Evolutionary conservation across 1,284 basidiomycete genomes (phyloP), one percentile per base, ranked within the genome.

Genomic region (Melampsora americana): DNA sequence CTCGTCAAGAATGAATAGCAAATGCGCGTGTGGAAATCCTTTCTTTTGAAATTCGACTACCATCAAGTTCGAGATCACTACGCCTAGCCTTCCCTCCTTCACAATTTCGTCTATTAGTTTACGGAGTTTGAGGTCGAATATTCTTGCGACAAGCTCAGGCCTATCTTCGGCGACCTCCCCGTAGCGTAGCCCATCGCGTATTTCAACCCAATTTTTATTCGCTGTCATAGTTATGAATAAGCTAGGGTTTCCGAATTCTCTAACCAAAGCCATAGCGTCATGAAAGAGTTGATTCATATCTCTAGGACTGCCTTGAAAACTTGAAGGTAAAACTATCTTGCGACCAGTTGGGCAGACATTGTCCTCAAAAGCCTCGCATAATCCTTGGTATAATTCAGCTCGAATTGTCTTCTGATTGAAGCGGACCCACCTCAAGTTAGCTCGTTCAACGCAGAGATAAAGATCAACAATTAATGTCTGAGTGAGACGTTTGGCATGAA

Each of bases 41-140:
- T 84, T 80, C 74, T 86, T 87, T 77, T 87, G 86, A 69, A 86
- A 87, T 78, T 87, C 85, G 75, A 86, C 85, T n/a, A n/a, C n/a
- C n/a, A n/a, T n/a, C n/a, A n/a, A 0, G 83, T 83, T 59, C 1
- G 32, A 12, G 5, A 28, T 4, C 12, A 69, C 68, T 11, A 1
- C 26, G 4, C 68, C 68, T 2, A 69, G 28, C 14, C 46, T 11
- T 1, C 32, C n/a, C 42, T 50, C 50, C n/a, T 56, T 56, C 5
- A 4, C 12, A 3, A 28, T 12, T 3, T n/a, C 20, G 53, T 28
- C 4, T 6, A n/a, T n/a, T 12, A 56, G 3, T n/a, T 56, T 12
- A 4, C 23, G 5, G 5, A 5, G 5, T n/a, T 35, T 62, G 5
- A 35, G 3, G 18, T 62, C 23, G n/a, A 62, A 62, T 2, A 62